Percentiles rank a stretch among this genome's conserved stretches.
These are phyloP conservation scores for Talaromyces albobiverticillius DNA, from an alignment of 2,329 filamentous ascomycete species.

Conservation along the genomic window DNA sequence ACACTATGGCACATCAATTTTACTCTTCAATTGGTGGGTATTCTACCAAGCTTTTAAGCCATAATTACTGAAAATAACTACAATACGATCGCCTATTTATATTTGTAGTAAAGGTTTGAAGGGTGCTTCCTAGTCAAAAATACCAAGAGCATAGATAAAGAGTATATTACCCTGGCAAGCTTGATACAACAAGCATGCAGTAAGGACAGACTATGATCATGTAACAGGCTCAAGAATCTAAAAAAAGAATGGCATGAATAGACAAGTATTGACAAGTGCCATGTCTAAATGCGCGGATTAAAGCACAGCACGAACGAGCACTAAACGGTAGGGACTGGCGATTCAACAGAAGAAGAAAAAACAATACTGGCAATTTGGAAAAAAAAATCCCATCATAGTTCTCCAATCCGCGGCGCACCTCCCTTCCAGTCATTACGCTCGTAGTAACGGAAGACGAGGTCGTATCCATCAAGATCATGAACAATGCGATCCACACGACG, in stretches of 20 bases:
- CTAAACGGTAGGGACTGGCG: background rate
- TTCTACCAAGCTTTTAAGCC: too few relatives aligned
- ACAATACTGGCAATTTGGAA: background rate
- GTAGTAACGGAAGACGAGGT: conserved; percentile 94
- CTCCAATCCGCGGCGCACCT: conserved; percentile 61
- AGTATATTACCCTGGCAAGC: background rate
- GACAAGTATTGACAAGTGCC: background rate
- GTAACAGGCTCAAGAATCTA: background rate
- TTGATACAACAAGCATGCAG: conserved; percentile 8
- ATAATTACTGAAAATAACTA: too few relatives aligned
- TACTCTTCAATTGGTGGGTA: too few relatives aligned
- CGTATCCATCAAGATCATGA: conserved; percentile 95
- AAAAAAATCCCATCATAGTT: conserved; percentile 27
- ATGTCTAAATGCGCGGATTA: background rate
- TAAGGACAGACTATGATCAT: conserved; percentile 17
- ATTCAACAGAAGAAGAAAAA: background rate
- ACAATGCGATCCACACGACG: conserved; percentile 89
- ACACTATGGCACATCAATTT: too few relatives aligned
- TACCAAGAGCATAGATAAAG: background rate
- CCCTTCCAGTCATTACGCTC: conserved; percentile 81
- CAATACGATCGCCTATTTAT: too few relatives aligned
- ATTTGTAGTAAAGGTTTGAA: background rate
- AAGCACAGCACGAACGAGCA: too few relatives aligned
- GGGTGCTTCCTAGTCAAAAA: background rate
- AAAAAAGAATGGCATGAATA: background rate